Evolutionary conservation across 1,284 basidiomycete genomes (phyloP), one percentile per base, ranked within the genome.

Genomic region (Melampsora occidentalis): DNA sequence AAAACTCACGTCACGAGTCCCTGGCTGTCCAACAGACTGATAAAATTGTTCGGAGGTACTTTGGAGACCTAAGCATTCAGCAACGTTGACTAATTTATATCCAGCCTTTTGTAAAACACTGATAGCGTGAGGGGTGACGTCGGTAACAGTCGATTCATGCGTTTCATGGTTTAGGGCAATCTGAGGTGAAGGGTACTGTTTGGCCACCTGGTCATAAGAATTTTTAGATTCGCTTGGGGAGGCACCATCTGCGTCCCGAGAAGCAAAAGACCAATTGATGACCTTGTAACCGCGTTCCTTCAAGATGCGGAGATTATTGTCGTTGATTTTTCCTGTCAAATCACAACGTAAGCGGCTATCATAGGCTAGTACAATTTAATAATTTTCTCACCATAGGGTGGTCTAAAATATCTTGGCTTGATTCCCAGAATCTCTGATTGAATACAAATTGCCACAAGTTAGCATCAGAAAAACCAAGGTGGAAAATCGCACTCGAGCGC

Each of bases 151-250:
- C n/a, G 39, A 31, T 25, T 61, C 14, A 18, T 49, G 39, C 33
- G 66, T 69, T 35, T 76, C 73, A 49, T 76, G 73, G 33, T 76
- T 76, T 14, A 76, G 66, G 5, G 59, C 33, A n/a, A 76, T 68
- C 9, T 68, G 66, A 63, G 66, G 28, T 22, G 22, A 42, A 16
- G 73, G 73, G 63, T 31, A 69, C 18, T 25, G 42, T 42, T 68
- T 64, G 1, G 71, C 49, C 16, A 75, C 7, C 35, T 66, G 4
- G 16, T 35, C 57, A 31, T 75, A 75, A 59, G 28, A 25, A 7
- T 2, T 35, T 35, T 59, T 66, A 9, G 71, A 67, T 28, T 67
- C 22, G 16, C 53, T 20, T 35, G 71, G n/a, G 16, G 51, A 39
- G 39, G 39, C 64, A 2, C 73, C 73, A n/a, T 39, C 31, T 12